These are phyloP conservation scores for Pichia norvegensis DNA, from an alignment of 1,139 yeast genomes.

Conservation along the genomic window DNA sequence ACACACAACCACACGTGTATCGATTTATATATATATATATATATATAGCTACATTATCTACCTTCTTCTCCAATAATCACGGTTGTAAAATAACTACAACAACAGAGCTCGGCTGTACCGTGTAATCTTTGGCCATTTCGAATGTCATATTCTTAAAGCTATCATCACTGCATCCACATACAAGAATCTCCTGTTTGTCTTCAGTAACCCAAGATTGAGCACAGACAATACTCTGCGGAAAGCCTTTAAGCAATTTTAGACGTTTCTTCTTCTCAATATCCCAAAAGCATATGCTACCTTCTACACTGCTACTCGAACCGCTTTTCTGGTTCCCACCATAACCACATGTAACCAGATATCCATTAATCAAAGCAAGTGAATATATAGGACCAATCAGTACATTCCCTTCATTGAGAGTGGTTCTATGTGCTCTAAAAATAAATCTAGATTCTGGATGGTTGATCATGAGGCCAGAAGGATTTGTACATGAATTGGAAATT, in stretches of 20 bases:
- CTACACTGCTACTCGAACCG: conserved; percentile 45
- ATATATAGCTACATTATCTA: too few relatives aligned
- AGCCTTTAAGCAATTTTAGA: conserved; percentile 48
- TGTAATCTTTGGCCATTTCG: neutral
- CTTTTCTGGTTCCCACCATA: conserved; percentile 7
- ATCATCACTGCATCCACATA: conserved; percentile 41
- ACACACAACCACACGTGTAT: too few relatives aligned
- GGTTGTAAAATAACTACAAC: neutral
- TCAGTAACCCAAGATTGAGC: conserved; percentile 6
- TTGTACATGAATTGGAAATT: conserved; percentile 6
- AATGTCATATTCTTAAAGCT: conserved; percentile 33
- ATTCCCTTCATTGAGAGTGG: conserved; percentile 31
- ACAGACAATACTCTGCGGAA: conserved; percentile 28
- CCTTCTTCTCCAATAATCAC: neutral
- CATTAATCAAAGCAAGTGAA: conserved; percentile 28
- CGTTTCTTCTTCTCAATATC: conserved; percentile 57
- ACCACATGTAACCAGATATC: conserved; percentile 10
- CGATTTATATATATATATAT: too few relatives aligned
- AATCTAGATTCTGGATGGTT: conserved; percentile 52
- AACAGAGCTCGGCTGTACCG: neutral
- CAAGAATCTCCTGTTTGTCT: neutral
- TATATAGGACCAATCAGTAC: conserved; percentile 67
- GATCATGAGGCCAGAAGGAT: conserved; percentile 12
- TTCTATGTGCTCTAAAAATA: conserved; percentile 82
- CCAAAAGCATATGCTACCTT: conserved; percentile 73